A percentile compares a stretch with the other conserved stretches of the same genome.
Evolutionary conservation across 345 rosid genomes (phyloP).

Genomic region (Salix viminalis): DNA sequence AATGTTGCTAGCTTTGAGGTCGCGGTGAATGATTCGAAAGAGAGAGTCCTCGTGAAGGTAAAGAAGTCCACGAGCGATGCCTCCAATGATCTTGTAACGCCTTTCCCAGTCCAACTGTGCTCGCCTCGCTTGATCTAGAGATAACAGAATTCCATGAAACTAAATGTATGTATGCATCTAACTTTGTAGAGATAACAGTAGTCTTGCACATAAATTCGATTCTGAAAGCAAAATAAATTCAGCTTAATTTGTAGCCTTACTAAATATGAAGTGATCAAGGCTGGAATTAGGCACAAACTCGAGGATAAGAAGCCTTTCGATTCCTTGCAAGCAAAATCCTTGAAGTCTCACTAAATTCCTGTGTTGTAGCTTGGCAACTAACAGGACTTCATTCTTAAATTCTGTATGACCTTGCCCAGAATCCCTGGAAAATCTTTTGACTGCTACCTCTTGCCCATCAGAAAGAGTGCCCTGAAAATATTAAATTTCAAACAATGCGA

Average conservation of each 20-base stretch:
- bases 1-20: conserved; percentile 44
- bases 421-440: conserved; percentile 28
- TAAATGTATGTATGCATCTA: neutral
- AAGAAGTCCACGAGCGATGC: conserved; percentile 42
- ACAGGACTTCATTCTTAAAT: conserved; percentile 33
- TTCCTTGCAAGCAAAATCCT: conserved; percentile 34
- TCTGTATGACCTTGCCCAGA: conserved; percentile 33
- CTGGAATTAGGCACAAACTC: conserved; percentile 36
- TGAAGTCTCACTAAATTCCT: conserved; percentile 37
- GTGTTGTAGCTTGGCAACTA: conserved; percentile 38
- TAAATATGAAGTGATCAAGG: conserved; percentile 39
- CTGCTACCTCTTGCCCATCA: conserved; percentile 26
- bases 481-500: neutral
- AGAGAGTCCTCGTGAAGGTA: conserved; percentile 50
- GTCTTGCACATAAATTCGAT: no score
- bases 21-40: conserved; percentile 41
- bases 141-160: neutral
- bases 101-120: conserved; percentile 23
- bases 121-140: conserved; percentile 21
- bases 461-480: conserved; percentile 25
- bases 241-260: conserved; percentile 10
- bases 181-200: neutral
- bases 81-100: conserved; percentile 34
- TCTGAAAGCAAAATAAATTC: neutral
- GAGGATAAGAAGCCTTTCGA: conserved; percentile 39